Conservation (phyloP, 106 monocot genomes). For the Apostasia ramifera region DNA sequence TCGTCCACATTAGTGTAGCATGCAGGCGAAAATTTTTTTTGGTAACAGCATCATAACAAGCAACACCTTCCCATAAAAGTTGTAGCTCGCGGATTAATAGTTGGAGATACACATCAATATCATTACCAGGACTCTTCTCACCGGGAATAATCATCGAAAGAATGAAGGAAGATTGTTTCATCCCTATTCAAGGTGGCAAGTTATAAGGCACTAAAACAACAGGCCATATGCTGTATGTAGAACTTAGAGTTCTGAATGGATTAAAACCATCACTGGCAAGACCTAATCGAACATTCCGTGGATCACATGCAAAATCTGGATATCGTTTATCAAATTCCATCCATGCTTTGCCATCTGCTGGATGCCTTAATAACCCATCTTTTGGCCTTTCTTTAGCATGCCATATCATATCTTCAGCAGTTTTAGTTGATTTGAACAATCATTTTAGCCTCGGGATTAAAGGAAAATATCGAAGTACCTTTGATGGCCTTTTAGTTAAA, state of each 20-base stretch:
- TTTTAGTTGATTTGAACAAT: neutral
- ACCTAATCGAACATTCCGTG: neutral
- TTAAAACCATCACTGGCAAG: conserved; percentile 3
- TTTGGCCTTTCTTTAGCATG: neutral
- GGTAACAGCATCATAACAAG: neutral
- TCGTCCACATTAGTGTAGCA: neutral
- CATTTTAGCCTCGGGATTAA: neutral
- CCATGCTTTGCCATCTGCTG: neutral
- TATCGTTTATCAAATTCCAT: neutral
- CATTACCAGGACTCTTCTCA: neutral
- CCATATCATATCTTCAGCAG: neutral
- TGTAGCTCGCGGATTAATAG: neutral
- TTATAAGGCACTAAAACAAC: neutral
- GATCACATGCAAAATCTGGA: neutral
- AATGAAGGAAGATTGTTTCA: neutral
- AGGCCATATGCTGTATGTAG: neutral
- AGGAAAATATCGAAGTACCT: neutral
- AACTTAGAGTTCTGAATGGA: neutral
- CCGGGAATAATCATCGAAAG: neutral
- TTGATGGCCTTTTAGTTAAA: too few species aligned
- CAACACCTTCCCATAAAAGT: neutral
- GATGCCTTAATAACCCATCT: too few species aligned
- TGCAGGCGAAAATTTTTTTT: neutral
- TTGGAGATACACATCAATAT: neutral
- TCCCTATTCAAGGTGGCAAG: neutral